Percentiles rank a stretch among this genome's conserved stretches.
phyloP scores from a whole-genome alignment of 1,284 basidiomycete species.

The Melampsora larici-populina region DNA sequence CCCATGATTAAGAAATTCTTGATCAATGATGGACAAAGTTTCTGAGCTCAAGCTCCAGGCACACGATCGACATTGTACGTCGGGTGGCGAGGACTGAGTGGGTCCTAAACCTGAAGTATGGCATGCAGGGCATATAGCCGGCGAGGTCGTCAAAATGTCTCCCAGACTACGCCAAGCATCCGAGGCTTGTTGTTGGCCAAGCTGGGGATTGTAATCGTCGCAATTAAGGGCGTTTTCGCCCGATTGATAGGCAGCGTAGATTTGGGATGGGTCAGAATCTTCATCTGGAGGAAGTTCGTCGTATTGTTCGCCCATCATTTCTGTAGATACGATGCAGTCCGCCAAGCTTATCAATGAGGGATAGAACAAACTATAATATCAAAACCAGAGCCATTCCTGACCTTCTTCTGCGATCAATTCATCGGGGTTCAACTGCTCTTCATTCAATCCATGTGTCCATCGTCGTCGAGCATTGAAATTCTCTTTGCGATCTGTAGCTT shows the following conservation, averaged over 20 bases:
- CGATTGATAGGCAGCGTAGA: conserved; percentile 4
- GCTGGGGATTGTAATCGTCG: not conserved
- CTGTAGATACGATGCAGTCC: not conserved
- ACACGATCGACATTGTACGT: not conserved
- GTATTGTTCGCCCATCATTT: not conserved
- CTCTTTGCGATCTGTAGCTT: too few species aligned
- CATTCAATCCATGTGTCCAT: conserved; percentile 15
- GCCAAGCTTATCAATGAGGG: not conserved
- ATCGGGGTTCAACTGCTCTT: conserved; percentile 14
- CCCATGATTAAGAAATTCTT: conserved; percentile 28
- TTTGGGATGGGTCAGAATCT: conserved; percentile 7
- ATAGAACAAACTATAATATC: not conserved
- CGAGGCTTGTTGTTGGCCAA: too few species aligned
- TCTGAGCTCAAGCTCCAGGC: too few species aligned
- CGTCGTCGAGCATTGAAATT: not conserved
- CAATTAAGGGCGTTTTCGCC: not conserved
- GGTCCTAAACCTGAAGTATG: not conserved
- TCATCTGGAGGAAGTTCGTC: not conserved
- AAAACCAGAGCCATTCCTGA: not conserved
- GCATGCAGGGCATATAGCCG: conserved; percentile 17
- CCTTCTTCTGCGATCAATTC: conserved; percentile 37
- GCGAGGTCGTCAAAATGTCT: not conserved
- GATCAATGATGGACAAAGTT: conserved; percentile 12
- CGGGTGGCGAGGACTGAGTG: not conserved
- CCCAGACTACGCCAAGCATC: not conserved